Conservation (phyloP, 495 filamentous ascomycete genomes). For the Parmelia sp. region DNA sequence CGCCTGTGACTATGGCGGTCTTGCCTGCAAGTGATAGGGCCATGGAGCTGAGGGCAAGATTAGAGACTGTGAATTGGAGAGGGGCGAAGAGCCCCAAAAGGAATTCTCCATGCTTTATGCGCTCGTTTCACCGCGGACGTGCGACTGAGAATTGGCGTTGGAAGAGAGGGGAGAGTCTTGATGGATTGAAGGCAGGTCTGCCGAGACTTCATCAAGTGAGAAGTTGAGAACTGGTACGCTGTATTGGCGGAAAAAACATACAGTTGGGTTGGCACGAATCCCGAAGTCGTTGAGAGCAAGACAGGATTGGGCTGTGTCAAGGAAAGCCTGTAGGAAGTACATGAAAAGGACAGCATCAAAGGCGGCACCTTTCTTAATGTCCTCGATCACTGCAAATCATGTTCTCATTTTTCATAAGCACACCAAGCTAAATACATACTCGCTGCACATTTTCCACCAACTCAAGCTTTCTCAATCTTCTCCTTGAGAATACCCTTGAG, state of each 20-base stretch:
- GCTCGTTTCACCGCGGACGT: neutral
- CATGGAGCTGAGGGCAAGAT: conserved; percentile 14
- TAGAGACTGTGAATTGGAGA: neutral
- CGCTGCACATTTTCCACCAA: neutral
- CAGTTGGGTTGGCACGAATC: neutral
- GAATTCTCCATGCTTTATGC: neutral
- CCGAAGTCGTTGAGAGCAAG: neutral
- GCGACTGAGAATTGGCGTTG: neutral
- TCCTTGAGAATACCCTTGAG: conserved; percentile 85
- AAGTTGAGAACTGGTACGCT: neutral
- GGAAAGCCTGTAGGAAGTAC: neutral
- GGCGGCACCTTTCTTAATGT: neutral
- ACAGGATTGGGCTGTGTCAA: neutral
- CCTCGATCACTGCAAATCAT: conserved; percentile 2
- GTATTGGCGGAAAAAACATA: no score
- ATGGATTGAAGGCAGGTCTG: neutral
- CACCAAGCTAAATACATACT: conserved; percentile 15
- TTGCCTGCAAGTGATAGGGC: conserved; percentile 50
- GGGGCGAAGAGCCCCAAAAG: neutral
- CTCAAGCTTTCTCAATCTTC: conserved; percentile 57
- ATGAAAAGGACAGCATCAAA: neutral
- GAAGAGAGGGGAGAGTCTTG: neutral
- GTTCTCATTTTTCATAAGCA: conserved; percentile 14
- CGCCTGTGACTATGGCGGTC: conserved; percentile 64
- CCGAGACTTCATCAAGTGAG: neutral